Conservation (phyloP, 352 stramenopile genomes). For the Phytophthora meadii region DNA sequence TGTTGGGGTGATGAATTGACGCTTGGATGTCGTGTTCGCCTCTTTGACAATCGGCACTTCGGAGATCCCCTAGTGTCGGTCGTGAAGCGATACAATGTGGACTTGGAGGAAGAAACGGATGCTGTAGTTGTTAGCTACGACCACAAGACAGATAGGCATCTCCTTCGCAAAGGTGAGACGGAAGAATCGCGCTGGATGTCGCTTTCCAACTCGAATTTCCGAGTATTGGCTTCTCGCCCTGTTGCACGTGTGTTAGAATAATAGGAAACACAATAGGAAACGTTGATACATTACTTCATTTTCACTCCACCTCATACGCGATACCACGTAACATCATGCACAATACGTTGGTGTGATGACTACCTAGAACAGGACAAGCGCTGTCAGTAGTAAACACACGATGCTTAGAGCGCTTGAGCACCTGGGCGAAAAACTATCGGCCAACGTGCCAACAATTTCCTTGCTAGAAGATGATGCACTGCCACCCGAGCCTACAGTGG, state of each 20-base stretch:
- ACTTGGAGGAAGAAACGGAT: constrained; percentile 58
- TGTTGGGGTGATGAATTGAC: constrained; percentile 77
- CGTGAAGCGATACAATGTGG: constrained; percentile 44
- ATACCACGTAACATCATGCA: constrained; percentile 17
- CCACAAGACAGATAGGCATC: constrained; percentile 42
- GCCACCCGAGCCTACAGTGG: constrained; percentile 3
- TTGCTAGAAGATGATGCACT: constrained; percentile 3
- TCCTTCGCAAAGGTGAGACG: constrained; percentile 50
- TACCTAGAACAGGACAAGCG: constrained; percentile 3
- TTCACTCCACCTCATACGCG: constrained; percentile 7
- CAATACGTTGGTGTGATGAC: constrained; percentile 10
- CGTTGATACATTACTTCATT: constrained; percentile 5
- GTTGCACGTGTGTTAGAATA: constrained; percentile 38
- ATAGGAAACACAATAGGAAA: constrained; percentile 1
- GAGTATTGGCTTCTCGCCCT: constrained; percentile 39
- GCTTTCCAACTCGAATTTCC: constrained; percentile 57
- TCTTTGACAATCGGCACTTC: constrained; percentile 56
- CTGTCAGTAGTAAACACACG: background rate
- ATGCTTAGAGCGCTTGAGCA: background rate
- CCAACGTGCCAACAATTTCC: constrained; percentile 18
- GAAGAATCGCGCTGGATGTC: constrained; percentile 61
- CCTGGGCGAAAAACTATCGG: background rate
- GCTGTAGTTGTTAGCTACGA: constrained; percentile 58
- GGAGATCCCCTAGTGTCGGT: constrained; percentile 45
- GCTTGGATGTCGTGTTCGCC: constrained; percentile 46